Percentiles rank a stretch among this genome's conserved stretches.
phyloP scores from a whole-genome alignment of 2,329 filamentous ascomycete species.

The Fusarium brachygibbosum region DNA sequence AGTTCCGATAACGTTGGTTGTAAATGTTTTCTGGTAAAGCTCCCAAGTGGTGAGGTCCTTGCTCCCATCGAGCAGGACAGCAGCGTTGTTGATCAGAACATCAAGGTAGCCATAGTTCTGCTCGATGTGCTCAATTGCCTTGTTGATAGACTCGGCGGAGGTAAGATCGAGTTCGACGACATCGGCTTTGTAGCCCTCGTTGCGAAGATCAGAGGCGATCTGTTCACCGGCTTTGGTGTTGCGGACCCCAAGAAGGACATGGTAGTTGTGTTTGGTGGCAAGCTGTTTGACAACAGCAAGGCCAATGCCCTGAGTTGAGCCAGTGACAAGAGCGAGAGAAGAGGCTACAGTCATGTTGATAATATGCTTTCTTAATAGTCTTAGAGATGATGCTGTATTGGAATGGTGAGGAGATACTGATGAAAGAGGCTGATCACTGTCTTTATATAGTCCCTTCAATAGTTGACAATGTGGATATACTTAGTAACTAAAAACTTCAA shows the following conservation, averaged over 20 bases:
- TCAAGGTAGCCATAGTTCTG: conserved; percentile 50
- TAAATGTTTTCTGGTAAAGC: conserved; percentile 55
- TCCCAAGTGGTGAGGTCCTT: conserved; percentile 47
- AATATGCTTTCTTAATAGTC: too few relatives aligned
- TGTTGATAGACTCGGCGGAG: conserved; percentile 48
- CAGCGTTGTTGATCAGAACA: conserved; percentile 56
- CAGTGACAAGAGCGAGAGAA: conserved; percentile 41
- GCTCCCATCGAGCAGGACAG: conserved; percentile 47
- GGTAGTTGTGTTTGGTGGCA: conserved; percentile 48
- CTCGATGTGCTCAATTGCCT: conserved; percentile 43
- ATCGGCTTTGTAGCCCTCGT: conserved; percentile 43
- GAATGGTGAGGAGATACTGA: not conserved
- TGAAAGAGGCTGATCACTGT: too few relatives aligned
- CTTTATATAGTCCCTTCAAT: not conserved
- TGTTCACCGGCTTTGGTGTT: conserved; percentile 45
- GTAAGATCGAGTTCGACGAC: conserved; percentile 48
- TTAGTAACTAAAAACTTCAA: fast-evolving
- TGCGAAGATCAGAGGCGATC: conserved; percentile 44
- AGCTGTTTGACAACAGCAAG: conserved; percentile 39
- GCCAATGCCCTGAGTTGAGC: conserved; percentile 45
- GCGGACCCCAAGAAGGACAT: conserved; percentile 54
- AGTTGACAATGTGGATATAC: fast-evolving
- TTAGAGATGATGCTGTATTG: not conserved
- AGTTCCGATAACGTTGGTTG: conserved; percentile 55
- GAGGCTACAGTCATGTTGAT: conserved; percentile 16